Evolutionary conservation across 78 protist genomes (phyloP).

Genomic region (Speleostelium caveatum): DNA sequence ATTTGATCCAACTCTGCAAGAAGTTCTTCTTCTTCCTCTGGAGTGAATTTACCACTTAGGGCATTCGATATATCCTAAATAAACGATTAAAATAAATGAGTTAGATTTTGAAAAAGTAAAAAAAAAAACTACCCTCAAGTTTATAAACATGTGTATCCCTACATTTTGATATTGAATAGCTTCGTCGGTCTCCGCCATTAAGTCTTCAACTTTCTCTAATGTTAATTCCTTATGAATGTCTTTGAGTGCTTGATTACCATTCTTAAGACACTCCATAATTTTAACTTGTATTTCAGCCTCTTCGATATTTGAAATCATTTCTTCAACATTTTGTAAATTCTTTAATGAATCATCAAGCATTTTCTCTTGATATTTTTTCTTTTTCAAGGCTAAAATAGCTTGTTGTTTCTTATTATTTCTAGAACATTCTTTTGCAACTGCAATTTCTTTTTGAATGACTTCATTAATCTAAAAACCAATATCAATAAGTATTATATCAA

Average conservation of each 20-base stretch:
- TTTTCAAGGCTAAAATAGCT: constrained; percentile 83
- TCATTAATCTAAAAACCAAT: constrained; percentile 40
- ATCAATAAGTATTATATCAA: too few species aligned
- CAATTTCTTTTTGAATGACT: constrained; percentile 74
- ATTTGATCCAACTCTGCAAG: constrained; percentile 67
- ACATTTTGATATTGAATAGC: constrained; percentile 90
- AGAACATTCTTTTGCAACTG: constrained; percentile 80
- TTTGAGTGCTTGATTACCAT: constrained; percentile 82
- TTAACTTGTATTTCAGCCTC: constrained; percentile 78
- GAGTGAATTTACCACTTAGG: constrained; percentile 73
- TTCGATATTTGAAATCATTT: constrained; percentile 85
- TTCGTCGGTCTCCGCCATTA: constrained; percentile 91
- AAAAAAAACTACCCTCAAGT: neutral
- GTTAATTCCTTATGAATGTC: constrained; percentile 86
- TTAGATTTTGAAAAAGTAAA: too few species aligned
- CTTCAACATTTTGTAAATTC: constrained; percentile 77
- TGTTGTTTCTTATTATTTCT: constrained; percentile 54
- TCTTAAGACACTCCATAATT: constrained; percentile 80
- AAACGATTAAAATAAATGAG: too few species aligned
- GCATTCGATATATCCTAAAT: constrained; percentile 47
- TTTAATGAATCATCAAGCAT: constrained; percentile 67
- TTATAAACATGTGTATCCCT: neutral
- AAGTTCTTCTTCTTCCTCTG: constrained; percentile 74
- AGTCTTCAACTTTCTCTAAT: constrained; percentile 85
- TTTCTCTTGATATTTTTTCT: constrained; percentile 82